These are phyloP conservation scores for Avena sativa DNA, from an alignment of 176 grass and related monocot genomes.

Conservation along the genomic window DNA sequence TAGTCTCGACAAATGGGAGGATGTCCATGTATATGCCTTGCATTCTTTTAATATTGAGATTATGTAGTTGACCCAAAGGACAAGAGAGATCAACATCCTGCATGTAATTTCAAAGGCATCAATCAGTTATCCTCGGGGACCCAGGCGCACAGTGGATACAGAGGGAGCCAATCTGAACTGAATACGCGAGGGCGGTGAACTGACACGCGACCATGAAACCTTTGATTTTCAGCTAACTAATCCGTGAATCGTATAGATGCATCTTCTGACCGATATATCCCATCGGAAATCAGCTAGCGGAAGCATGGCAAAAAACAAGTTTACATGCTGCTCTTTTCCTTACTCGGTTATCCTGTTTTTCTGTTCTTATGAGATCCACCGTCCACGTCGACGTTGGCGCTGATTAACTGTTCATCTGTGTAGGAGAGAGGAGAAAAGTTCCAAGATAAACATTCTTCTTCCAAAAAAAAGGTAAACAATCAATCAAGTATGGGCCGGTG, in stretches of 20 bases:
- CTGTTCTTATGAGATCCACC: background rate
- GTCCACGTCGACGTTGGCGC: too few relatives aligned
- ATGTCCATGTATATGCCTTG: too few relatives aligned
- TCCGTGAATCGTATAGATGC: too few relatives aligned
- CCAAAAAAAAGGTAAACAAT: too few relatives aligned
- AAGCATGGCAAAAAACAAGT: background rate
- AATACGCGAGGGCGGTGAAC: background rate
- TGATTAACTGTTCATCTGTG: too few relatives aligned
- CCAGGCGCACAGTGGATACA: constrained; percentile 5
- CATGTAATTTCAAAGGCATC: background rate
- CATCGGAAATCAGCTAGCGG: background rate
- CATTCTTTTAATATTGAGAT: background rate
- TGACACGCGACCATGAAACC: background rate
- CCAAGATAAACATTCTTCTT: too few relatives aligned
- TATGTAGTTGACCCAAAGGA: background rate
- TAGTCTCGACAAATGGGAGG: too few relatives aligned
- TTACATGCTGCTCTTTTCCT: background rate
- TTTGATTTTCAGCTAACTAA: background rate
- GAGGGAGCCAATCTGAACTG: background rate
- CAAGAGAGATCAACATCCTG: background rate
- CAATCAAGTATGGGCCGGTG: too few relatives aligned
- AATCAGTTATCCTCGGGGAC: background rate
- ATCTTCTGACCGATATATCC: too few relatives aligned
- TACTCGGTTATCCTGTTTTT: background rate
- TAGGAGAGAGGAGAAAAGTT: too few relatives aligned